phyloP scores from a whole-genome alignment of 2,329 filamentous ascomycete species.

The Aspergillus oerlinghausenensis region DNA sequence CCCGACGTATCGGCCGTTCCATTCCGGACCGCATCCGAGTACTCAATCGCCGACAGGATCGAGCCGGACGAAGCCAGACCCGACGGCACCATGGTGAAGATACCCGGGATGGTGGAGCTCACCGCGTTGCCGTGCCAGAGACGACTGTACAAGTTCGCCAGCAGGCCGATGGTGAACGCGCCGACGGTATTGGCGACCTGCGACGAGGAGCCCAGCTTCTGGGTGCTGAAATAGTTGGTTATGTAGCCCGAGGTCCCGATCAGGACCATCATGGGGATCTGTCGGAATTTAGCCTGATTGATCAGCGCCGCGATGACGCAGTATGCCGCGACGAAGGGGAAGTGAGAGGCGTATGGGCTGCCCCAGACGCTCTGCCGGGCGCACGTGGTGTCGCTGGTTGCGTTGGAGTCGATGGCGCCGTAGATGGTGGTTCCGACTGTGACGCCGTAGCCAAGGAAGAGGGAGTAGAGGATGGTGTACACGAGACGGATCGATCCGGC shows the following conservation, averaged over 20 bases:
- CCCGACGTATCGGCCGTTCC: constrained; percentile 5
- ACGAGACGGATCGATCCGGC: constrained; percentile 51
- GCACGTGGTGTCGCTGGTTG: constrained; percentile 47
- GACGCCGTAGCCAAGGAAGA: constrained; percentile 67
- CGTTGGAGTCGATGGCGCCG: constrained; percentile 53
- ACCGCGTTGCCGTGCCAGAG: constrained; percentile 70
- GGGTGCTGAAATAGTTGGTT: constrained; percentile 40
- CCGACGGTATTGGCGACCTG: constrained; percentile 73
- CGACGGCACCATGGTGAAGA: constrained; percentile 64
- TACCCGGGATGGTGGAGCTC: constrained; percentile 77
- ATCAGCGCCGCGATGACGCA: constrained; percentile 69
- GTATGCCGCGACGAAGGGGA: constrained; percentile 69
- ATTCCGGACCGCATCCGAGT: constrained; percentile 48
- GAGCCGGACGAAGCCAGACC: constrained; percentile 54
- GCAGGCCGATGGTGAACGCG: constrained; percentile 68
- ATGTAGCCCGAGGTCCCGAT: constrained; percentile 67
- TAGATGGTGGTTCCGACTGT: constrained; percentile 61
- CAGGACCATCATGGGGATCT: constrained; percentile 67
- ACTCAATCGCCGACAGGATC: constrained; percentile 51
- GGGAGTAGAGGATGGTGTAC: constrained; percentile 61
- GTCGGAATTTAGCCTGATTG: constrained; percentile 74
- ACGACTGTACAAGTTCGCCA: constrained; percentile 73
- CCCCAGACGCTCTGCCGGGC: constrained; percentile 42
- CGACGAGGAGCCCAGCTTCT: constrained; percentile 58
- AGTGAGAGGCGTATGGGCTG: constrained; percentile 48